Evolutionary conservation across 768 basidiomycete species (phyloP).

Genomic region (Suillus fuscotomentosus): DNA sequence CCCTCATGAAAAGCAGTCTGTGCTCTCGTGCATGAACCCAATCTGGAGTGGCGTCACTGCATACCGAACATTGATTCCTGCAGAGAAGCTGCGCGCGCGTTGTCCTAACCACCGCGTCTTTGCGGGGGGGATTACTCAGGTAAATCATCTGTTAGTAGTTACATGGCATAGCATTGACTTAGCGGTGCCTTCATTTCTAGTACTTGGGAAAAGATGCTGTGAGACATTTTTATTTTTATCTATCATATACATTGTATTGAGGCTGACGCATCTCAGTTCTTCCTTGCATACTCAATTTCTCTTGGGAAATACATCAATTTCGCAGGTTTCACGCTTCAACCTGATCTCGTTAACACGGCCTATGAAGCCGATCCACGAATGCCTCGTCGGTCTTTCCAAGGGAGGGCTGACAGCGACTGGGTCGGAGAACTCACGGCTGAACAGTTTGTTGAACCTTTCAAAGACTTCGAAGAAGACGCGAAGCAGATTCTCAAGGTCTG

Average conservation of each 20-base stretch:
- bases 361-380: conserved; percentile 22
- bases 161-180: background rate
- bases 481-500: conserved; percentile 54
- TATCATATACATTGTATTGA: background rate
- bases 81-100: conserved; percentile 41
- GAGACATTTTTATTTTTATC: conserved; percentile 16
- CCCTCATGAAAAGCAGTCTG: conserved; percentile 39
- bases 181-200: conserved; percentile 29
- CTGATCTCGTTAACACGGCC: conserved; percentile 50
- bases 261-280: conserved; percentile 39
- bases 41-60: conserved; percentile 58
- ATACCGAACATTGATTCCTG: conserved; percentile 59
- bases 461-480: conserved; percentile 59
- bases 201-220: conserved; percentile 56
- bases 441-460: conserved; percentile 46
- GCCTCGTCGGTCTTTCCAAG: conserved; percentile 17
- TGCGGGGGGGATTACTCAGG: conserved; percentile 44
- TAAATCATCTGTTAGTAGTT: conserved; percentile 21
- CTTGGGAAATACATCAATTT: conserved; percentile 60
- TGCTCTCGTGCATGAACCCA: conserved; percentile 46
- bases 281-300: conserved; percentile 62
- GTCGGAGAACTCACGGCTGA: conserved; percentile 42
- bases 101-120: conserved; percentile 49
- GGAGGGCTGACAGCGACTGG: conserved; percentile 43
- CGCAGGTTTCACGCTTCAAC: conserved; percentile 51